Evolutionary conservation across 352 stramenopile species (phyloP).

Genomic region (Saprolegnia parasitica): DNA sequence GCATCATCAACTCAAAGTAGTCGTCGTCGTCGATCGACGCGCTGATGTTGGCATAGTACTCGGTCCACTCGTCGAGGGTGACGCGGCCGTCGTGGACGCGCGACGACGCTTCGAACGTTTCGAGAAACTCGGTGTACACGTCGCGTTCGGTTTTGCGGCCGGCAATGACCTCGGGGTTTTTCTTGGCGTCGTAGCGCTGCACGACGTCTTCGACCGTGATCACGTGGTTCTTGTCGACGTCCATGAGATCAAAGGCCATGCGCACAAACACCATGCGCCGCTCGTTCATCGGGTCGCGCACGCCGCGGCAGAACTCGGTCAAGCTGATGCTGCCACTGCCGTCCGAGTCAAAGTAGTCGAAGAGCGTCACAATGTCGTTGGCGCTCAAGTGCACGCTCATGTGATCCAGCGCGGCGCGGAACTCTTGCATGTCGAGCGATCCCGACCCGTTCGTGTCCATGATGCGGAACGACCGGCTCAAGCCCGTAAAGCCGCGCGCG

Average conservation of each 20-base stretch:
- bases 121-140: conserved; percentile 74
- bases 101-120: conserved; percentile 73
- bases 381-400: conserved; percentile 19
- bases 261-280: conserved; percentile 65
- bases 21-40: conserved; percentile 86
- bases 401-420: conserved; percentile 28
- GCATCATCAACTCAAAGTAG: conserved; percentile 90
- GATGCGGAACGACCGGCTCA: conserved; percentile 31
- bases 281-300: conserved; percentile 74
- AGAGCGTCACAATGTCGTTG: conserved; percentile 28
- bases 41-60: conserved; percentile 89
- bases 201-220: conserved; percentile 76
- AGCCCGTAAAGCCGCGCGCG: conserved; percentile 28
- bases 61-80: conserved; percentile 54
- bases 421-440: conserved; percentile 33
- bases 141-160: conserved; percentile 60
- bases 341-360: conserved; percentile 38
- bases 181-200: conserved; percentile 70
- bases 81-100: conserved; percentile 68
- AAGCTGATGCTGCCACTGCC: conserved; percentile 48
- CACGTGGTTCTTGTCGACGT: conserved; percentile 63
- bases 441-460: conserved; percentile 39
- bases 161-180: conserved; percentile 77
- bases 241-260: conserved; percentile 79
- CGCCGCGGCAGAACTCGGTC: conserved; percentile 79